Evolutionary conservation across 495 filamentous ascomycete species (phyloP), one percentile per base, ranked within the genome.

Genomic region (Xylaria telfairii): DNA sequence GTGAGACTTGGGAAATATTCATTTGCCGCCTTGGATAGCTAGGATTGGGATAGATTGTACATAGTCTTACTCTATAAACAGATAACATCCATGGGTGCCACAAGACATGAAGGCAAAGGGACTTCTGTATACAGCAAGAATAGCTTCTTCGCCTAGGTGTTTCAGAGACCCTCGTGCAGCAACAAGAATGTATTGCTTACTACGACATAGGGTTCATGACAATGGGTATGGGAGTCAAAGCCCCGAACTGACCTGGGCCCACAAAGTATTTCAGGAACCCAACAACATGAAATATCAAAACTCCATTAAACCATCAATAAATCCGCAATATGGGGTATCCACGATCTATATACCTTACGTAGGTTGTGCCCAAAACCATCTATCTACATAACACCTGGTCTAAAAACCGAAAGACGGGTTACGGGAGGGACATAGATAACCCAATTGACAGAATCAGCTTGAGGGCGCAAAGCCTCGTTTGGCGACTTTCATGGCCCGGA

Each of bases 401-500:
- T 46, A 46, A 61, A 37, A 41, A 17, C 28, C 62, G 68, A 59
- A 59, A 24, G 10, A 53, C 32, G 17, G 8, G n/a, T n/a, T 30
- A 59, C 28, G 54, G 34, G 34, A 34, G 2, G 6, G 28, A 8
- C 32, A 32, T n/a, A 53, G n/a, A 41, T 56, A 21, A 15, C 17
- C 17, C 26, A n/a, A 24, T 28, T 0, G 7, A 47, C 57, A 34
- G 41, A 47, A 65, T 73, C 39, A 78, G 5, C 69, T 39, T 8
- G 42, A 68, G 49, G 74, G 34, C 19, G 71, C 51, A 30, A 77
- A 19, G 37, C 34, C 72, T 34, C 79, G 73, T 54, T 78, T 85
- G 56, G 80, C 78, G 44, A 76, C 90, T 87, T 98, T 99, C 71
- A 88, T 86, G 3, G 94, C 93, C 76, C 90, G 85, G 83, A 98